phyloP scores from a whole-genome alignment of 768 basidiomycete genomes.

The Pulveroboletus ravenelii region DNA sequence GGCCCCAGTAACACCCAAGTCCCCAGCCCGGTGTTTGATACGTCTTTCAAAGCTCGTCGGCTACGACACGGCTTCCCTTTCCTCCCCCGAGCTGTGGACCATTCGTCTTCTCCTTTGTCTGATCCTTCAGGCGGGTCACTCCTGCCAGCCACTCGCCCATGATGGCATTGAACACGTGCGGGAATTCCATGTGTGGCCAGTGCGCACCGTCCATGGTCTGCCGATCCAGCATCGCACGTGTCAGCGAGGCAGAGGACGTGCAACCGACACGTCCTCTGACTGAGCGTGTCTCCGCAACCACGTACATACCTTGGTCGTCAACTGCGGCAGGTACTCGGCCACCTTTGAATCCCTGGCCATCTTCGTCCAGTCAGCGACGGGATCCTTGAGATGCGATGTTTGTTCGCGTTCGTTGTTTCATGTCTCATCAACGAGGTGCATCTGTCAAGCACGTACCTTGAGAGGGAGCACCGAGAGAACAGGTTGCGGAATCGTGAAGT shows the following conservation, averaged over 20 bases:
- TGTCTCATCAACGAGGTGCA: not conserved
- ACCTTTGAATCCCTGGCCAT: slow-evolving; percentile 22
- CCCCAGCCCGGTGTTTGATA: not conserved
- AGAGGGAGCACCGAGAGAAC: slow-evolving; percentile 39
- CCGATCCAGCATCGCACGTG: not conserved
- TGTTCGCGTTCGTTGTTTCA: not conserved
- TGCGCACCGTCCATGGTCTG: slow-evolving; percentile 54
- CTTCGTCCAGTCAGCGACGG: slow-evolving; percentile 40
- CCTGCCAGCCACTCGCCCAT: slow-evolving; percentile 49
- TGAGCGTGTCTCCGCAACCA: slow-evolving; percentile 1
- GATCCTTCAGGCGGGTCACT: not conserved
- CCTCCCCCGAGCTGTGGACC: not conserved
- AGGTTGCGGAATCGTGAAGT: slow-evolving; percentile 41
- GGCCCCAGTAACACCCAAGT: no score
- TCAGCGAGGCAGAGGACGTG: slow-evolving; percentile 36
- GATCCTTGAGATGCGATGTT: slow-evolving; percentile 28
- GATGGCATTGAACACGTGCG: slow-evolving; percentile 46
- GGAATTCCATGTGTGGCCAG: slow-evolving; percentile 65
- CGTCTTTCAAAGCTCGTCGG: slow-evolving; percentile 19
- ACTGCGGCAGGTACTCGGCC: slow-evolving; percentile 30
- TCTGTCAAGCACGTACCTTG: slow-evolving; percentile 22
- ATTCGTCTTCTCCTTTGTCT: not conserved
- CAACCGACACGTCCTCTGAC: not conserved
- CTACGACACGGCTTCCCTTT: not conserved
- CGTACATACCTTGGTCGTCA: slow-evolving; percentile 32